Base-by-base conservation (phyloP, 2,329 filamentous ascomycete genomes). In the Dendryphion nanum region DNA sequence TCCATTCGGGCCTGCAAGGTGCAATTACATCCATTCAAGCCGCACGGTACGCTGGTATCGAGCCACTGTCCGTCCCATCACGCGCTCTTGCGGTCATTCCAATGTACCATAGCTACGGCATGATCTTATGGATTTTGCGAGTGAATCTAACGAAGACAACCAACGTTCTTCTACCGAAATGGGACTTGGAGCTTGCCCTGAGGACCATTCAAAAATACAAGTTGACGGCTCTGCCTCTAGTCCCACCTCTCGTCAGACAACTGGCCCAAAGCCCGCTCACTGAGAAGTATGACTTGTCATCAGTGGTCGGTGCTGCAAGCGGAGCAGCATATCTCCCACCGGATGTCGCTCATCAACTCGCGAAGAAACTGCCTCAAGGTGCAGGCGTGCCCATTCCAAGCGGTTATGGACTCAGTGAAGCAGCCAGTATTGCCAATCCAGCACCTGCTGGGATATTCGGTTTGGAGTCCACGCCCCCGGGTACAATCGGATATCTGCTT, bases 101-200 rank as follows among this genome's bases (percentile, higher is more conserved):
- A 4, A 56, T 56, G 50, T 61, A 60, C 30, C 57, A 61, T 29
- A 60, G 56, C 10, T 61, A 58, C 38, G 57, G 57, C 33, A 58
- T 59, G 55, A 54, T 61, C 8, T 23, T 60, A 13, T 60, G 51
- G 50, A 60, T 60, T 21, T 39, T 60, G 7, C 48, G 58, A 13
- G 30, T 60, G 13, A 60, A 60, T 15, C 39, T 59, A 4, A 26
- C 44, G 6, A 43, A 38, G n/a, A 42, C 48, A 18, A 61, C 54
- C 0, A 56, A 37, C 12, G 44, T 59, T 28, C 37, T 61, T 26
- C 40, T 61, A 3, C 56, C 55, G 2, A 53, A 53, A 35, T 61
- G 57, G 57, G 45, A 57, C 18, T 18, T 59, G 13, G 49, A 56
- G 23, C 40, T 50, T n/a, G 56, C 53, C 1, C 45, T 61, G 4